Evolutionary conservation across 768 basidiomycete genomes (phyloP).

Genomic region (Lactarius trivialis): DNA sequence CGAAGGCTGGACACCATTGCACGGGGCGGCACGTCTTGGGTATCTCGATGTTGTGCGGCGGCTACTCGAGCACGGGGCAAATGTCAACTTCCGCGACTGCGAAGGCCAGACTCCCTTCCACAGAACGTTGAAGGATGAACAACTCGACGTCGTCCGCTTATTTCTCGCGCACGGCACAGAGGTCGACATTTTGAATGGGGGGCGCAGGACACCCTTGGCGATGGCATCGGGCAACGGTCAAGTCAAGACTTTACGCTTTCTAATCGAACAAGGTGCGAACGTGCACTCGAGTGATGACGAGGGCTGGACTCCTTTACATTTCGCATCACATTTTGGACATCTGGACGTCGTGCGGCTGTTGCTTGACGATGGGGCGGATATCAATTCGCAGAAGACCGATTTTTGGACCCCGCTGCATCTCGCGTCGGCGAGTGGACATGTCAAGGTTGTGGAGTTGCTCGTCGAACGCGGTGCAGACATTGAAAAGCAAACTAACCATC

Average conservation of each 20-base stretch:
- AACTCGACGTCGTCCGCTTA: neutral
- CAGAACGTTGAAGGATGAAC: neutral
- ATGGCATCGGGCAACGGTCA: neutral
- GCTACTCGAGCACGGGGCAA: neutral
- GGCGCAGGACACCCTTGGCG: neutral
- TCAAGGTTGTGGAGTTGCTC: neutral
- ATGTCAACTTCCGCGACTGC: neutral
- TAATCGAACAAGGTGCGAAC: neutral
- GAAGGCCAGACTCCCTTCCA: neutral
- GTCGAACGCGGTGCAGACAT: neutral
- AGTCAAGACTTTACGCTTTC: neutral
- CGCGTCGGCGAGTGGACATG: neutral
- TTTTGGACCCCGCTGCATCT: neutral
- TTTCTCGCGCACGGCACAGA: neutral
- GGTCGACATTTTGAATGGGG: neutral
- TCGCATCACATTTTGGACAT: neutral
- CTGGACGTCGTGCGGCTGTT: neutral
- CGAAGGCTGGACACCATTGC: neutral
- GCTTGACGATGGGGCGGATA: neutral
- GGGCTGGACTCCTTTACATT: neutral
- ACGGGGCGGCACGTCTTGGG: no score
- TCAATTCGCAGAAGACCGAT: neutral
- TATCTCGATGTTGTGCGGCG: neutral
- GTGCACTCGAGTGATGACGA: neutral
- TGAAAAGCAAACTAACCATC: neutral